Conservation (phyloP, 768 basidiomycete species). For the Dacryopinax primogenitus region DNA sequence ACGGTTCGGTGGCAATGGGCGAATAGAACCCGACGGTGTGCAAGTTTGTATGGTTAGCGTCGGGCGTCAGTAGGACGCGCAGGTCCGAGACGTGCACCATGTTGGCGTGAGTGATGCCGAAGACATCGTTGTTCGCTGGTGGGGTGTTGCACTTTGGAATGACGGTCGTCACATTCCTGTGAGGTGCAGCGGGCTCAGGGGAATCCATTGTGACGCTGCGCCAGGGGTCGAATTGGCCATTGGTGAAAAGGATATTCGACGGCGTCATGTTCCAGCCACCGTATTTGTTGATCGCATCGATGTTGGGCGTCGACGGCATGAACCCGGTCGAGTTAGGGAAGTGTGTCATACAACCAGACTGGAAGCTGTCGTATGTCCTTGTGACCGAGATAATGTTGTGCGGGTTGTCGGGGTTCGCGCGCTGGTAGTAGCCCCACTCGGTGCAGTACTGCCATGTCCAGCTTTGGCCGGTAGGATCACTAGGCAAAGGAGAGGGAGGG, state of each 20-base stretch:
- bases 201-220: constrained; percentile 40
- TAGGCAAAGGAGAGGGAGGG: constrained; percentile 14
- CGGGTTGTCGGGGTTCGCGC: constrained; percentile 35
- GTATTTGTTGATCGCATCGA: constrained; percentile 37
- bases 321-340: constrained; percentile 28
- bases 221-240: constrained; percentile 45
- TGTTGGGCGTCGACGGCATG: constrained; percentile 30
- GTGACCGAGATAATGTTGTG: constrained; percentile 40
- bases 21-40: constrained; percentile 41
- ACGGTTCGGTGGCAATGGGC: constrained; percentile 35
- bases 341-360: constrained; percentile 33
- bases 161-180: constrained; percentile 29
- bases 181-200: constrained; percentile 36
- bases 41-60: constrained; percentile 38
- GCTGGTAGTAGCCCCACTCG: constrained; percentile 40
- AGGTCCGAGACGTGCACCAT: constrained; percentile 43
- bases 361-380: constrained; percentile 35
- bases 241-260: constrained; percentile 37
- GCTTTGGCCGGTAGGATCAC: constrained; percentile 26
- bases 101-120: constrained; percentile 35
- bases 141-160: constrained; percentile 36
- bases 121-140: constrained; percentile 30
- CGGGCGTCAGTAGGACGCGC: constrained; percentile 36
- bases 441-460: constrained; percentile 47
- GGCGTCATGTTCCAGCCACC: constrained; percentile 43